phyloP scores from a whole-genome alignment of 2,329 filamentous ascomycete species.

The Botrytis paeoniae region DNA sequence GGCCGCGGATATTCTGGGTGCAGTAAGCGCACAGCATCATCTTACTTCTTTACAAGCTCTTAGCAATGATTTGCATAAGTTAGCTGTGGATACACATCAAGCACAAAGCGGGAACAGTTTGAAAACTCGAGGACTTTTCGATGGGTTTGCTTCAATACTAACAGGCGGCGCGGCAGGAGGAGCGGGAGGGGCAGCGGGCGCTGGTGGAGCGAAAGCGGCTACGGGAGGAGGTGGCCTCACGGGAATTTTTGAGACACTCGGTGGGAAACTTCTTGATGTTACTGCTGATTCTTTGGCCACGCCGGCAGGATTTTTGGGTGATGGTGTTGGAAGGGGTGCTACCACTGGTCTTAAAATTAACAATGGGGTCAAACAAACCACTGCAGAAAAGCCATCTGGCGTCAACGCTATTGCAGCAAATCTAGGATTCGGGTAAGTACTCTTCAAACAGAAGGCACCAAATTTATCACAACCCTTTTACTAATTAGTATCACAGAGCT shows the following conservation, averaged over 20 bases:
- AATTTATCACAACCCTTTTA: background rate
- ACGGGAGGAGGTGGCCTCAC: conserved; percentile 6
- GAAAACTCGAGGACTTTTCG: background rate
- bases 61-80: conserved; percentile 16
- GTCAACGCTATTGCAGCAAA: conserved; percentile 9
- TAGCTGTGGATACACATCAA: conserved; percentile 1
- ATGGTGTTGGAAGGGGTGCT: conserved; percentile 16
- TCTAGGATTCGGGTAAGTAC: conserved; percentile 17
- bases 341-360: conserved; percentile 17
- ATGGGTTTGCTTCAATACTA: background rate
- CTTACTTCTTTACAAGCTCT: conserved; percentile 12
- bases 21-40: conserved; percentile 7
- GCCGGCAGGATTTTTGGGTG: conserved; percentile 6
- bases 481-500: background rate
- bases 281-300: conserved; percentile 8
- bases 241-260: background rate
- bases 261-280: background rate
- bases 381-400: conserved; percentile 9
- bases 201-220: background rate
- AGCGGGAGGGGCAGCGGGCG: background rate
- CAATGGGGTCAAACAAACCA: conserved; percentile 13
- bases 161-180: background rate
- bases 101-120: background rate
- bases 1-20: conserved; percentile 7
- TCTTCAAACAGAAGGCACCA: background rate